A percentile compares a stretch with the other conserved stretches of the same genome.
Evolutionary conservation across 2,329 filamentous ascomycete genomes (phyloP).

Genomic region (Pestalotiopsis sp.): DNA sequence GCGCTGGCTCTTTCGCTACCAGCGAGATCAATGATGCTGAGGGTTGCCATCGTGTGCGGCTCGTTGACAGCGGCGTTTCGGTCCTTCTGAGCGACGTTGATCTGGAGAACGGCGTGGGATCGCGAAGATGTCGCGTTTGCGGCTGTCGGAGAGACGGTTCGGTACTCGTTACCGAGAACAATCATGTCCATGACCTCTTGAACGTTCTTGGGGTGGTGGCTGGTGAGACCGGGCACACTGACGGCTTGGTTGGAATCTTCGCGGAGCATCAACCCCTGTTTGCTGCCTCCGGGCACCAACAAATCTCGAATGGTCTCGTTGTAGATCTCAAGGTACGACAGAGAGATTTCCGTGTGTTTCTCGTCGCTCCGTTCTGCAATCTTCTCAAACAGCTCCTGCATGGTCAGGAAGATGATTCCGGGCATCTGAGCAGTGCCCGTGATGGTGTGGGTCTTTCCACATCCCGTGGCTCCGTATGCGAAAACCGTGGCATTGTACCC

Average conservation of each 20-base stretch:
- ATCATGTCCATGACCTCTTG: slow-evolving; percentile 99
- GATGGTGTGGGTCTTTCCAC: slow-evolving; percentile 98
- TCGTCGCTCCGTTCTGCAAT: slow-evolving; percentile 85
- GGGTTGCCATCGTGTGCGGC: slow-evolving; percentile 95
- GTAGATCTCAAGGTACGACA: slow-evolving; percentile 98
- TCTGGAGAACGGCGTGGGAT: slow-evolving; percentile 95
- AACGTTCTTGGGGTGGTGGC: slow-evolving; percentile 87
- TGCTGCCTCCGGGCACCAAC: slow-evolving; percentile 81
- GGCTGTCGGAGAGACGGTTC: slow-evolving; percentile 95
- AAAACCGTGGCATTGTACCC: slow-evolving; percentile 99
- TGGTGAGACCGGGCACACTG: slow-evolving; percentile 87
- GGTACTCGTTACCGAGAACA: slow-evolving; percentile 88
- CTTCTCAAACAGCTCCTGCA: slow-evolving; percentile 98
- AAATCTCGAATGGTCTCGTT: slow-evolving; percentile 98
- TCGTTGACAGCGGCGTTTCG: slow-evolving; percentile 91
- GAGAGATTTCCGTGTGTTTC: slow-evolving; percentile 85
- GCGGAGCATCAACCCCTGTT: slow-evolving; percentile 84
- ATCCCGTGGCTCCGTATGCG: slow-evolving; percentile 95
- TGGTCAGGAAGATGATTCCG: slow-evolving; percentile 97
- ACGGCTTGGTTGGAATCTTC: slow-evolving; percentile 95
- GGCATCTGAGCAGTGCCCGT: slow-evolving; percentile 89
- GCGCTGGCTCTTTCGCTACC: slow-evolving; percentile 95
- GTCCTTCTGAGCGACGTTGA: slow-evolving; percentile 94
- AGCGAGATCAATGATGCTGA: slow-evolving; percentile 97
- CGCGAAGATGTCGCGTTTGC: slow-evolving; percentile 97